Conservation (phyloP, 2,329 filamentous ascomycete species). For the Venturia nashicola region DNA sequence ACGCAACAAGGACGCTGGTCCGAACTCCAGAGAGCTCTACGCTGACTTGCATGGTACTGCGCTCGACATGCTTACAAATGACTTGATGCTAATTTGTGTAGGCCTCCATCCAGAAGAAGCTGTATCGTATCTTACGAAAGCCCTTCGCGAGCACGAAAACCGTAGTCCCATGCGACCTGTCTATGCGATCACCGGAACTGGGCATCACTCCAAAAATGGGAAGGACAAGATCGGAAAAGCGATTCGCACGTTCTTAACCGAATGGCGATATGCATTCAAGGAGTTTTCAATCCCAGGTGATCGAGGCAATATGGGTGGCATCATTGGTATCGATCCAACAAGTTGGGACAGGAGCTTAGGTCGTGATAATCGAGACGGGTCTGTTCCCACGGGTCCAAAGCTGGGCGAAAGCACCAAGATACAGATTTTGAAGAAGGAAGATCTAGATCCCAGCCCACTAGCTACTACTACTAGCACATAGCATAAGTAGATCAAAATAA, state of each 20-base stretch:
- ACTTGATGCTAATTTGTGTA: slow-evolving; percentile 13
- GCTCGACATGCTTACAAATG: neutral
- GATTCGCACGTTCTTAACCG: slow-evolving; percentile 78
- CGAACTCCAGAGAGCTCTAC: slow-evolving; percentile 61
- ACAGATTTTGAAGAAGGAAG: slow-evolving; percentile 22
- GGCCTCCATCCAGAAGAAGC: slow-evolving; percentile 96
- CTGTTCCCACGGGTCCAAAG: slow-evolving; percentile 19
- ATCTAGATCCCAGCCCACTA: slow-evolving; percentile 1
- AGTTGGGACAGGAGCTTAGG: slow-evolving; percentile 40
- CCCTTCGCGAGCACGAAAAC: slow-evolving; percentile 65
- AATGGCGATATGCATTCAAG: slow-evolving; percentile 90
- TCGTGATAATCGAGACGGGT: slow-evolving; percentile 21
- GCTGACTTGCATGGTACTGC: slow-evolving; percentile 69
- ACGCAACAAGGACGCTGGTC: slow-evolving; percentile 59
- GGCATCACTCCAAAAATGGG: slow-evolving; percentile 95
- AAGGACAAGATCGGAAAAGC: slow-evolving; percentile 98
- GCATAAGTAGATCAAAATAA: slow-evolving; percentile 1
- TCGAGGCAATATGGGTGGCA: slow-evolving; percentile 63
- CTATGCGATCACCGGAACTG: slow-evolving; percentile 93
- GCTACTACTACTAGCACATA: neutral
- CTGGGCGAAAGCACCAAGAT: slow-evolving; percentile 22
- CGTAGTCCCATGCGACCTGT: slow-evolving; percentile 54
- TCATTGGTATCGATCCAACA: slow-evolving; percentile 50
- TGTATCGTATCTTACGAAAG: slow-evolving; percentile 81
- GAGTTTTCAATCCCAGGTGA: slow-evolving; percentile 97